These are phyloP conservation scores for Coriolopsis trogii DNA, from an alignment of 1,284 basidiomycete genomes.

Conservation along the genomic window DNA sequence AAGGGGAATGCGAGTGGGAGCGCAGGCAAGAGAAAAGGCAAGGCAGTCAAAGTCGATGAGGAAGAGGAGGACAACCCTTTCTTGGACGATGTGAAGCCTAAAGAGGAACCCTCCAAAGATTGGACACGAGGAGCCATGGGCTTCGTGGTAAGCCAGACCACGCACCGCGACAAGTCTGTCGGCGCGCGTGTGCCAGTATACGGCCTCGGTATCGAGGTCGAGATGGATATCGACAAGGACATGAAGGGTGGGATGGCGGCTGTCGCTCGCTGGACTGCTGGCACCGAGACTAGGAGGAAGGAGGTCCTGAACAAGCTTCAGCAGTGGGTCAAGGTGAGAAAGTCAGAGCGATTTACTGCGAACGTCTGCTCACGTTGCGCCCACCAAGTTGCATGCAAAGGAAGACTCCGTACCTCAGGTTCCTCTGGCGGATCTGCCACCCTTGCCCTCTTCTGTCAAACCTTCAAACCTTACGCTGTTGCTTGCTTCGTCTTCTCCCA, in stretches of 20 bases:
- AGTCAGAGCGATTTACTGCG: neutral
- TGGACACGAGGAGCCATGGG: conserved; percentile 82
- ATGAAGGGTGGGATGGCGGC: conserved; percentile 81
- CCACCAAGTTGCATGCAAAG: conserved; percentile 52
- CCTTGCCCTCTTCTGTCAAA: conserved; percentile 52
- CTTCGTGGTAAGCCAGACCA: conserved; percentile 68
- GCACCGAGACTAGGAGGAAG: conserved; percentile 58
- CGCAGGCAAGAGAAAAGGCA: conserved; percentile 20
- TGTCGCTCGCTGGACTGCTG: conserved; percentile 81
- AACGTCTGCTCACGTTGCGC: conserved; percentile 9
- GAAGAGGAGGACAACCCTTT: conserved; percentile 80
- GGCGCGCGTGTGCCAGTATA: conserved; percentile 74
- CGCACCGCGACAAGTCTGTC: conserved; percentile 65
- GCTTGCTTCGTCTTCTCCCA: conserved; percentile 73
- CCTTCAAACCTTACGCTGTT: conserved; percentile 68
- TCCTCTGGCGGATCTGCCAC: conserved; percentile 67
- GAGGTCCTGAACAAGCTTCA: conserved; percentile 62
- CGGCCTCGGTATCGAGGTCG: conserved; percentile 82
- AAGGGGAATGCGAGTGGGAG: conserved; percentile 3
- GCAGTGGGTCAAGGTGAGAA: conserved; percentile 62
- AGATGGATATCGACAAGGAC: conserved; percentile 79
- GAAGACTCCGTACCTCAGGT: conserved; percentile 51
- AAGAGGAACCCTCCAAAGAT: conserved; percentile 49
- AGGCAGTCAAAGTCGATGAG: conserved; percentile 27
- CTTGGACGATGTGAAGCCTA: conserved; percentile 44